These are phyloP conservation scores for Prunus campanulata DNA, from an alignment of 306 rosid genomes.

Conservation along the genomic window DNA sequence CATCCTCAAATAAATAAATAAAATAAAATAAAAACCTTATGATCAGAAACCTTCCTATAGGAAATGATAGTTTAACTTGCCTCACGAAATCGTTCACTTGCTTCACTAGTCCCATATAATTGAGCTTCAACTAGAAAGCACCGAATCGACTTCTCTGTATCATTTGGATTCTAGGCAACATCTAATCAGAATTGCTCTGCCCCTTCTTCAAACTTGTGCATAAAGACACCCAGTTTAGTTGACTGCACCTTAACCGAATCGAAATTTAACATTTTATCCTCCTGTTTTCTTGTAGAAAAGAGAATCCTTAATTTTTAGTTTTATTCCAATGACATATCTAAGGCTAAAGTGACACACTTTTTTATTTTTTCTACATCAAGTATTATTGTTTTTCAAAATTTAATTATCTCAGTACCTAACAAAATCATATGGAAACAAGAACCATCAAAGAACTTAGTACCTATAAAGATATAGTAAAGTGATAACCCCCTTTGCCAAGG, in stretches of 20 bases:
- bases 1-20: too few relatives aligned
- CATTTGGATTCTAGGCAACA: conserved; percentile 76
- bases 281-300: too few relatives aligned
- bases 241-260: not conserved
- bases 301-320: too few relatives aligned
- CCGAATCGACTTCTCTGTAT: conserved; percentile 92
- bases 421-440: not conserved
- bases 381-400: too few relatives aligned
- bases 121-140: conserved; percentile 92
- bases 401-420: not conserved
- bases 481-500: conserved; percentile 95
- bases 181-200: conserved; percentile 47
- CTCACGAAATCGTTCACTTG: conserved; percentile 72
- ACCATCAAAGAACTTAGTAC: conserved; percentile 22
- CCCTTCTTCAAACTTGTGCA: conserved; percentile 72
- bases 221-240: conserved; percentile 19
- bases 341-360: not conserved
- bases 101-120: conserved; percentile 70
- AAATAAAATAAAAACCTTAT: too few relatives aligned
- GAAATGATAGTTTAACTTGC: conserved; percentile 25
- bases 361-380: not conserved
- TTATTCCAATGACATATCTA: not conserved
- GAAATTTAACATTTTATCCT: too few relatives aligned
- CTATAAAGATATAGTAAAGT: conserved; percentile 79
- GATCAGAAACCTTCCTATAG: too few relatives aligned